Evolutionary conservation across 495 filamentous ascomycete genomes (phyloP).

Genomic region (Annulohypoxylon maeteangense): DNA sequence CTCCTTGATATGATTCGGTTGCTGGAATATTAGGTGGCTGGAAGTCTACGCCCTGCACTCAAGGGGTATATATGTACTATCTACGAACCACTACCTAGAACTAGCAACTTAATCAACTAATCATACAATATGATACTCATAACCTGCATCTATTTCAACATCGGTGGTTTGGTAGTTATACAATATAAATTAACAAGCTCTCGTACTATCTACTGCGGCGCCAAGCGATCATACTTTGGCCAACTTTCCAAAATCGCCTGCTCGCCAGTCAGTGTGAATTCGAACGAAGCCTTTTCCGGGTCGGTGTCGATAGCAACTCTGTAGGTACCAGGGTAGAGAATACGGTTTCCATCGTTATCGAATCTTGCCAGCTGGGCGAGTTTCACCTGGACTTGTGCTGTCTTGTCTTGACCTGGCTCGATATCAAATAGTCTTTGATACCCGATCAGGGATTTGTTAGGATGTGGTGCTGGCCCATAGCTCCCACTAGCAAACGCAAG

Average conservation of each 20-base stretch:
- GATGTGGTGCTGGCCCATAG: neutral
- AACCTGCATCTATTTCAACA: no score
- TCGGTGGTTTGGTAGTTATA: neutral
- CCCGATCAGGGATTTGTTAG: neutral
- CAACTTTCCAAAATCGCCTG: constrained; percentile 1
- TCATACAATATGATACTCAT: no score
- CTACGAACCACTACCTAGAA: no score
- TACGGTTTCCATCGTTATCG: neutral
- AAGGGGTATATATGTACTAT: no score
- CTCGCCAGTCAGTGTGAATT: constrained; percentile 5
- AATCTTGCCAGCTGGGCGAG: neutral
- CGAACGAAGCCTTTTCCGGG: neutral
- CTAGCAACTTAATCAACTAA: no score
- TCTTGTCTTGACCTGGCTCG: neutral
- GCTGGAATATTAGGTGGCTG: no score
- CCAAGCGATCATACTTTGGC: neutral
- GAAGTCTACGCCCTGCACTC: no score
- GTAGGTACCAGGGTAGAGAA: neutral
- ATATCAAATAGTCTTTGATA: neutral
- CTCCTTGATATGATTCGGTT: no score
- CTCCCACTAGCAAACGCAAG: neutral
- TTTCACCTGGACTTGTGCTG: neutral
- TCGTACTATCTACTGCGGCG: neutral
- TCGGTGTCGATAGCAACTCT: neutral
- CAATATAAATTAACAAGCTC: neutral